A percentile compares a stretch with the other conserved stretches of the same genome.
These are phyloP conservation scores for Rhizopogon vesiculosus DNA, from an alignment of 768 basidiomycete genomes.

Conservation along the genomic window DNA sequence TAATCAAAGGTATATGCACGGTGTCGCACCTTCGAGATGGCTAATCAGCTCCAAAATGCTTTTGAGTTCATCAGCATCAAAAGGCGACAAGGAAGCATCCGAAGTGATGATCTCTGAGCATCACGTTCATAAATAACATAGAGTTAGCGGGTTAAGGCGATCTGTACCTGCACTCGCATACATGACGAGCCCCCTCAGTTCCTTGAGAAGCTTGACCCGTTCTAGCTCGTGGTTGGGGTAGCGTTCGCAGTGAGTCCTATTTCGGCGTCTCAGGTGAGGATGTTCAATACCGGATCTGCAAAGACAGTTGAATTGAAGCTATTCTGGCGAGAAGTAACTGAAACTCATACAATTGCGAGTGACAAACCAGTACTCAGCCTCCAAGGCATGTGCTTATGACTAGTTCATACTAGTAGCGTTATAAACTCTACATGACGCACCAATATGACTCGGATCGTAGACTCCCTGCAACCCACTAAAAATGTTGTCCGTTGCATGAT, in stretches of 20 bases:
- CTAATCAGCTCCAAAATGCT: not conserved
- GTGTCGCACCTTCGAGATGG: not conserved
- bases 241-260: slow-evolving; percentile 1
- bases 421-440: not conserved
- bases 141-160: not conserved
- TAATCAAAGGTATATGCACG: not conserved
- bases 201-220: not conserved
- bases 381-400: not conserved
- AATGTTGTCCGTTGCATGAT: not conserved
- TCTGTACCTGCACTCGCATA: slow-evolving; percentile 4
- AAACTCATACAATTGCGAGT: not conserved
- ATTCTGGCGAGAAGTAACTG: not conserved
- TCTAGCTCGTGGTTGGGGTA: not conserved
- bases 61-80: slow-evolving; percentile 2
- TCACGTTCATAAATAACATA: not conserved
- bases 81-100: slow-evolving; percentile 2
- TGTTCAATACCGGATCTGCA: not conserved
- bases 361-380: slow-evolving; percentile 4
- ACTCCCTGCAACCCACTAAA: not conserved
- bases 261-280: not conserved
- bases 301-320: not conserved
- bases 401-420: not conserved
- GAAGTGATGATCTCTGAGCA: not conserved
- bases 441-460: not conserved
- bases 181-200: slow-evolving; percentile 1